These are phyloP conservation scores for Amylostereum chailletii DNA, from an alignment of 1,284 basidiomycete species.

Conservation along the genomic window DNA sequence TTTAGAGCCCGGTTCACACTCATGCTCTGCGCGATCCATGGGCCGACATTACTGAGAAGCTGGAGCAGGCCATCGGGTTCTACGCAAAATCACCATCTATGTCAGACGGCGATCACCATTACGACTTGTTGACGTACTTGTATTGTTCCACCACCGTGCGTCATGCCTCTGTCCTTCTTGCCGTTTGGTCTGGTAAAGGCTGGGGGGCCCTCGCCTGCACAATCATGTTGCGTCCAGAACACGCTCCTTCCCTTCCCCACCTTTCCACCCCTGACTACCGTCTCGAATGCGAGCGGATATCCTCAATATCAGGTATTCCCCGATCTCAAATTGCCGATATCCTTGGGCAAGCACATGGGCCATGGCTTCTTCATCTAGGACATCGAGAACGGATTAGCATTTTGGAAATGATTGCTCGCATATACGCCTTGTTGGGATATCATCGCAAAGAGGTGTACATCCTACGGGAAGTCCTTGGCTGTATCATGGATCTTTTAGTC, in stretches of 20 bases:
- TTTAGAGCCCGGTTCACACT: too few relatives aligned
- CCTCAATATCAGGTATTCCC: constrained; percentile 56
- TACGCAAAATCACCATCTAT: constrained; percentile 49
- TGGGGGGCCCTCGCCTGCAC: constrained; percentile 79
- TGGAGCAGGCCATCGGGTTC: constrained; percentile 52
- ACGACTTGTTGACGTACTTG: constrained; percentile 55
- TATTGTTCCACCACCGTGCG: constrained; percentile 61
- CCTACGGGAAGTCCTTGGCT: constrained; percentile 76
- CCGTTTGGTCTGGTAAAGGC: constrained; percentile 80
- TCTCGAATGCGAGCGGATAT: constrained; percentile 51
- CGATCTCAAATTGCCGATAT: constrained; percentile 58
- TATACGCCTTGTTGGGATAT: constrained; percentile 75
- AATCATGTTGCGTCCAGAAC: constrained; percentile 60
- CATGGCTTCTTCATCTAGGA: constrained; percentile 78
- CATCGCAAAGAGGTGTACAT: constrained; percentile 80
- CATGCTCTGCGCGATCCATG: constrained; percentile 45
- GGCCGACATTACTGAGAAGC: constrained; percentile 60
- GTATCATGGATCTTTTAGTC: constrained; percentile 72
- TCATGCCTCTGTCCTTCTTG: constrained; percentile 61
- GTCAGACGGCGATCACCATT: constrained; percentile 46
- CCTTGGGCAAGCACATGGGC: constrained; percentile 67
- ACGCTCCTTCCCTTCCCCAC: constrained; percentile 44
- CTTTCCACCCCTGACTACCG: constrained; percentile 33
- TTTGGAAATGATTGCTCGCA: constrained; percentile 60
- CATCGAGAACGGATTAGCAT: constrained; percentile 65